Conservation (phyloP, 306 rosid genomes). For the Castanopsis chinensis region DNA sequence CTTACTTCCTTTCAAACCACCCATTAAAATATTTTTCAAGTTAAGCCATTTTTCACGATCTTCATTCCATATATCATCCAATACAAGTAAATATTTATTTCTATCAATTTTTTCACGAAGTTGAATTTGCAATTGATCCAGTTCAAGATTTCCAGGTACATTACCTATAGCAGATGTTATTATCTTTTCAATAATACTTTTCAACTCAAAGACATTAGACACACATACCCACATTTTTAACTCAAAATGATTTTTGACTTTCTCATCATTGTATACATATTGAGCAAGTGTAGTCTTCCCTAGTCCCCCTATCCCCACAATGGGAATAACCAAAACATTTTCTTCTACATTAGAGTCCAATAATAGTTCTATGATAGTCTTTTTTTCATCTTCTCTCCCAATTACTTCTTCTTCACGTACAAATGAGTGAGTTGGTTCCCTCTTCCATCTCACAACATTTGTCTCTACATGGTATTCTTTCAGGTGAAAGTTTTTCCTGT, state of each 20-base stretch:
- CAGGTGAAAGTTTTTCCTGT: accelerated
- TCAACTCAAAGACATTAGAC: too few relatives aligned
- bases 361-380: background rate
- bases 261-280: slow-evolving; percentile 24
- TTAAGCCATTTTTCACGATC: slow-evolving; percentile 16
- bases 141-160: background rate
- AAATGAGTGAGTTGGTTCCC: too few relatives aligned
- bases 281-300: slow-evolving; percentile 54
- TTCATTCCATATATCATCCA: slow-evolving; percentile 43
- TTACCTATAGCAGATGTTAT: background rate
- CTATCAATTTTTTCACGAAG: slow-evolving; percentile 16
- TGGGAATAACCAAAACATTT: slow-evolving; percentile 28
- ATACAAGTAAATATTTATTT: slow-evolving; percentile 33
- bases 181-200: slow-evolving; percentile 25
- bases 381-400: slow-evolving; percentile 32
- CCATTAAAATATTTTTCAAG: slow-evolving; percentile 15
- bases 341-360: background rate
- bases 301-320: slow-evolving; percentile 48
- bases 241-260: slow-evolving; percentile 15
- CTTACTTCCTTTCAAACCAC: slow-evolving; percentile 33
- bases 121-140: slow-evolving; percentile 14
- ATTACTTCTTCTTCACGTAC: slow-evolving; percentile 1
- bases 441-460: too few relatives aligned
- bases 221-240: background rate
- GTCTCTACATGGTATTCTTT: too few relatives aligned